Conservation (phyloP, 2,329 filamentous ascomycete genomes). For the Aspergillus chevalieri region DNA sequence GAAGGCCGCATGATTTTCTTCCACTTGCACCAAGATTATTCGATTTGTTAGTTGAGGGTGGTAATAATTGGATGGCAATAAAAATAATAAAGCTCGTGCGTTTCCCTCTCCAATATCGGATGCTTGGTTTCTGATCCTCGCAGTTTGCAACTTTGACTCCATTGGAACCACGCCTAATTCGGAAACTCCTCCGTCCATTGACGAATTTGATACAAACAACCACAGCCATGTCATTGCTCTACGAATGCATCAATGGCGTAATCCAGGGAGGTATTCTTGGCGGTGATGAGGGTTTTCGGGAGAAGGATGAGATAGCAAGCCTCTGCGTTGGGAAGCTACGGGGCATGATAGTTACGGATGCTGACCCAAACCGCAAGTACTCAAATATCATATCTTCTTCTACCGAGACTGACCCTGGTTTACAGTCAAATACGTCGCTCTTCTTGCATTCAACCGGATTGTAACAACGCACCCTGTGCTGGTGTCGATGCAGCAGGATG, state of each 20-base stretch:
- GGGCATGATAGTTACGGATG: conserved; percentile 89
- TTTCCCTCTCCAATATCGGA: conserved; percentile 6
- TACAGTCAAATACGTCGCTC: conserved; percentile 89
- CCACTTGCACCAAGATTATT: conserved; percentile 87
- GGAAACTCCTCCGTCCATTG: conserved; percentile 83
- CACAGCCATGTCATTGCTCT: conserved; percentile 93
- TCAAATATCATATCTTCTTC: background rate
- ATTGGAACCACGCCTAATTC: conserved; percentile 81
- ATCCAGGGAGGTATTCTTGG: conserved; percentile 93
- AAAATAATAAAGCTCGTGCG: conserved; percentile 92
- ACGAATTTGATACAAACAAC: conserved; percentile 92
- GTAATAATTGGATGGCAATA: conserved; percentile 99
- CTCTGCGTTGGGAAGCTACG: conserved; percentile 89
- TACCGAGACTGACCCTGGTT: conserved; percentile 4
- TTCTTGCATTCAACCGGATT: conserved; percentile 93
- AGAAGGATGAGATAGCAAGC: conserved; percentile 84
- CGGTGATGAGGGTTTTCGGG: conserved; percentile 68
- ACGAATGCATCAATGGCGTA: conserved; percentile 97
- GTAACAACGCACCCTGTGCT: conserved; percentile 80
- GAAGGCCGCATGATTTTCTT: conserved; percentile 86
- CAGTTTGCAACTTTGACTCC: conserved; percentile 93
- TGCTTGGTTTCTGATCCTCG: conserved; percentile 15
- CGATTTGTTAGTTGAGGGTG: conserved; percentile 81
- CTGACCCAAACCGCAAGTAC: conserved; percentile 79
- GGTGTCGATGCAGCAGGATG: conserved; percentile 88